Percentiles rank a stretch among this genome's conserved stretches.
phyloP scores from a whole-genome alignment of 2,329 filamentous ascomycete genomes.

The Aspergillus arachidicola region DNA sequence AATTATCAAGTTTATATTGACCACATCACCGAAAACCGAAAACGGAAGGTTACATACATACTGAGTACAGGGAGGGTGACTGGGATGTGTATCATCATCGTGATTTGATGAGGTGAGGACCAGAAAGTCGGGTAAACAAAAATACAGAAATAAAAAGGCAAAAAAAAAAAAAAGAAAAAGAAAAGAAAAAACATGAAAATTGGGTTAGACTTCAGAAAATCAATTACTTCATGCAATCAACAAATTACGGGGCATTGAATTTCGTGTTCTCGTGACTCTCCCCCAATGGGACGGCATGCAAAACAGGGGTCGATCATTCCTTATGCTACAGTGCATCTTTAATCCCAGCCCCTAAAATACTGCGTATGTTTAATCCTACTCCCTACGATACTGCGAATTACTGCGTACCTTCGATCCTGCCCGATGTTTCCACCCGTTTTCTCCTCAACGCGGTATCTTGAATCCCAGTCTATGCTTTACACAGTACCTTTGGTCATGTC shows the following conservation, averaged over 20 bases:
- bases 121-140: background rate
- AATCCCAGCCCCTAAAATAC: background rate
- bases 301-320: background rate
- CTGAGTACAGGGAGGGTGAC: background rate
- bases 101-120: background rate
- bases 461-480: background rate
- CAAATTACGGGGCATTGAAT: background rate
- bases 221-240: background rate
- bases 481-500: background rate
- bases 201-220: background rate
- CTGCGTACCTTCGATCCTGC: background rate
- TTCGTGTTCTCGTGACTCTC: background rate
- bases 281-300: conserved; percentile 1
- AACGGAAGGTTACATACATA: conserved; percentile 6
- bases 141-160: background rate
- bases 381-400: background rate
- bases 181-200: background rate
- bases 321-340: background rate
- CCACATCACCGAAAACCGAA: conserved; percentile 4
- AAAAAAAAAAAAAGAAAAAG: background rate
- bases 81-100: background rate
- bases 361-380: background rate
- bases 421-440: background rate
- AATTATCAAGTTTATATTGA: background rate
- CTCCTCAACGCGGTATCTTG: background rate